Evolutionary conservation across 495 filamentous ascomycete genomes (phyloP).

Genomic region (Aspergillus asperescens): DNA sequence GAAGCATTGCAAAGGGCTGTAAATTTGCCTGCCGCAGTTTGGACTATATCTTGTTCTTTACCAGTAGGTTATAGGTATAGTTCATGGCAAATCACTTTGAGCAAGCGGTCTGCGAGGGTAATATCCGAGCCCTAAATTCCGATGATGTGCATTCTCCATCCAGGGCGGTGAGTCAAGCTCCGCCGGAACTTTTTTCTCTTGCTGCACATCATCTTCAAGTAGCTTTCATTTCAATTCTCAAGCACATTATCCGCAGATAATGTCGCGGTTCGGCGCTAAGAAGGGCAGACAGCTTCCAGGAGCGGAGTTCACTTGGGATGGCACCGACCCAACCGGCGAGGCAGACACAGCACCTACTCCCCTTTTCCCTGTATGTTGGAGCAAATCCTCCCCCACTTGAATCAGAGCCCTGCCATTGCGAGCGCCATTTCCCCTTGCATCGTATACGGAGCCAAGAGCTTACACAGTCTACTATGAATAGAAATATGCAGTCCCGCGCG

Average conservation of each 20-base stretch:
- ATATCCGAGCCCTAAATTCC: constrained; percentile 20
- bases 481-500: constrained; percentile 37
- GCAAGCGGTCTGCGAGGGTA: constrained; percentile 4
- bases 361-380: constrained; percentile 36
- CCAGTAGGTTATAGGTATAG: neutral
- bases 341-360: constrained; percentile 41
- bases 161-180: constrained; percentile 20
- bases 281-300: constrained; percentile 39
- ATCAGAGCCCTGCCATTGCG: too few species aligned
- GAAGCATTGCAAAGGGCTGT: constrained; percentile 2
- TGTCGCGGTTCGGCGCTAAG: constrained; percentile 40
- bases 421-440: neutral
- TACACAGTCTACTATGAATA: constrained; percentile 1
- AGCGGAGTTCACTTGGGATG: constrained; percentile 40
- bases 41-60: neutral
- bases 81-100: neutral
- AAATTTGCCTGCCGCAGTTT: neutral
- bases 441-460: neutral
- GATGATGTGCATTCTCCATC: constrained; percentile 4
- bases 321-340: constrained; percentile 32
- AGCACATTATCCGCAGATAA: constrained; percentile 7
- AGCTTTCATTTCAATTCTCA: neutral
- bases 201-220: neutral
- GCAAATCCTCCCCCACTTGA: constrained; percentile 3
- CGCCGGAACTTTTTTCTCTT: constrained; percentile 24